These are phyloP conservation scores for Naganishia sp. DNA, from an alignment of 1,284 basidiomycete species.

Conservation along the genomic window DNA sequence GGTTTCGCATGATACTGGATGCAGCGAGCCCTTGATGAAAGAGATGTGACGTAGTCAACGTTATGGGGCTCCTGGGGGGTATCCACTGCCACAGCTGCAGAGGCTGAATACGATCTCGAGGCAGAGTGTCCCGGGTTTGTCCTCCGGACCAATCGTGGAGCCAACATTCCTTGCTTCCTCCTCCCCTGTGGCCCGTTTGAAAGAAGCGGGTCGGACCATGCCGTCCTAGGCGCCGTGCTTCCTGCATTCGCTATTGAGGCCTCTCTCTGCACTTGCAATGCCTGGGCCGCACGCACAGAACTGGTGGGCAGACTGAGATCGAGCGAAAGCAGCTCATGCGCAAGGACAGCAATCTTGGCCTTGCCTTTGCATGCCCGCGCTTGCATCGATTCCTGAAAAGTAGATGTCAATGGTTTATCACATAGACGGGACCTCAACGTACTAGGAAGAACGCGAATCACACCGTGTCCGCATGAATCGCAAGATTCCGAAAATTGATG, in stretches of 20 bases:
- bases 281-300: constrained; percentile 8
- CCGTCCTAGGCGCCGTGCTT: background rate
- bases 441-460: constrained; percentile 18
- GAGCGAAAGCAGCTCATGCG: constrained; percentile 25
- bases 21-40: background rate
- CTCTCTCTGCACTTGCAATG: constrained; percentile 18
- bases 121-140: background rate
- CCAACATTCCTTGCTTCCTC: background rate
- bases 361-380: constrained; percentile 27
- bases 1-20: background rate
- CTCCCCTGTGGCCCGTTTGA: background rate
- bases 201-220: background rate
- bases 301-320: constrained; percentile 25
- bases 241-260: constrained; percentile 1
- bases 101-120: constrained; percentile 16
- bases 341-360: constrained; percentile 29
- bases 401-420: background rate
- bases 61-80: background rate
- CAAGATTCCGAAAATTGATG: background rate
- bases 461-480: constrained; percentile 18
- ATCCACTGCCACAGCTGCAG: constrained; percentile 10
- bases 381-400: constrained; percentile 22
- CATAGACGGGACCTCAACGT: background rate
- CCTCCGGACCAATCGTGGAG: background rate
- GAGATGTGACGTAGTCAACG: background rate